Base-by-base conservation (phyloP, 2,329 filamentous ascomycete genomes). In the Teratosphaeria viscida region DNA sequence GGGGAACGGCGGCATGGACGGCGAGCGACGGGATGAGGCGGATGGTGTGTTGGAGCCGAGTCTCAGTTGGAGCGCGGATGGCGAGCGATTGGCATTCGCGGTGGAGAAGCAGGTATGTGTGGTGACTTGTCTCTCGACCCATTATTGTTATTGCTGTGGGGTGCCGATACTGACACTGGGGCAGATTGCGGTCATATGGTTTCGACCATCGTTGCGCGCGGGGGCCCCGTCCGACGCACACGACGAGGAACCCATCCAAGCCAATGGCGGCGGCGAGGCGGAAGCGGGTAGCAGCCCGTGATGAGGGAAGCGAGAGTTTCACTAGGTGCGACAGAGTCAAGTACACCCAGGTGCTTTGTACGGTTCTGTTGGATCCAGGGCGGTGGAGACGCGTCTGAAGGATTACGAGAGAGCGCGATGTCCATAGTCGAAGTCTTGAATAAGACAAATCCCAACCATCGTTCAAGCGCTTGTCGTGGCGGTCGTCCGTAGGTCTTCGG, bases 51-150 rank as follows among this genome's bases (percentile, higher is more conserved):
- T 58, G 14, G 67, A 72, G 61, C 72, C 71, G 8, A 72, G 67
- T 62, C 69, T 83, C 57, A 75, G 74, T 34, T 83, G 81, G 81
- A 80, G 81, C 67, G 73, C 73, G 12, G 77, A 82, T 67, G 79
- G 80, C n/a, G 78, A 78, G 65, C 79, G 76, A 64, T 71, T 83
- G 59, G 78, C 77, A 1, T 79, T 80, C 65, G 67, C 67, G 5
- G 61, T 63, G 1, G 68, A 67, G 34, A 76, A 74, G 62, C 76
- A 79, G 75, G 79, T 81, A 71, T 49, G 72, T 66, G 53, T 54
- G 16, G 26, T 59, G 47, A 29, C 23, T n/a, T 10, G 7, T n/a
- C 14, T 27, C 43, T 23, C 23, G 23, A 23, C 23, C 23, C 23
- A 23, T 23, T 23, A 2, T 23, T 23, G 23, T 23, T 2, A 11